phyloP scores from a whole-genome alignment of 352 stramenopile species.

The Globisporangium irregulare region DNA sequence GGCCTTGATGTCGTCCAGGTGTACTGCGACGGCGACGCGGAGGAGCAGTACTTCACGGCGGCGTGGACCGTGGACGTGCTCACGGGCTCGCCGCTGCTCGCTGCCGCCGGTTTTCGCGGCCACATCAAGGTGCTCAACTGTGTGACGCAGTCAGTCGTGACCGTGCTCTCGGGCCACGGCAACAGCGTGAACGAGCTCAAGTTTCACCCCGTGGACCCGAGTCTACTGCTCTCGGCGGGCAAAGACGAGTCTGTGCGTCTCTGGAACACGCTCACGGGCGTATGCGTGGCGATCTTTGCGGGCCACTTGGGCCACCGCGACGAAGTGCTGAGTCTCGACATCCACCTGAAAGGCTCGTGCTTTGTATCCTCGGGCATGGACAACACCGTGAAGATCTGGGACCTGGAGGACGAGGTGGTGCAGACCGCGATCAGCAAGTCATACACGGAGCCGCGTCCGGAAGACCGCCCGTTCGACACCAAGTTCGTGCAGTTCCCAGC shows the following conservation, averaged over 20 bases:
- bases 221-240: slow-evolving; percentile 85
- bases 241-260: slow-evolving; percentile 92
- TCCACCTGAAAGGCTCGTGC: slow-evolving; percentile 85
- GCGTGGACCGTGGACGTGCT: slow-evolving; percentile 77
- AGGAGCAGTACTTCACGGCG: slow-evolving; percentile 78
- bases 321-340: slow-evolving; percentile 86
- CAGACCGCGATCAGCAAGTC: slow-evolving; percentile 73
- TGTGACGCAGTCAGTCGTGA: slow-evolving; percentile 73
- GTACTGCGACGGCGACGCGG: slow-evolving; percentile 71
- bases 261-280: slow-evolving; percentile 89
- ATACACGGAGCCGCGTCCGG: slow-evolving; percentile 63
- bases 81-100: slow-evolving; percentile 65
- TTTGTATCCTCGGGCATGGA: slow-evolving; percentile 92
- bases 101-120: slow-evolving; percentile 61
- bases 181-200: slow-evolving; percentile 93
- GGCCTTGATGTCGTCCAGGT: slow-evolving; percentile 77
- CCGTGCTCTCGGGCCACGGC: slow-evolving; percentile 85
- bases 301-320: slow-evolving; percentile 89
- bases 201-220: slow-evolving; percentile 88
- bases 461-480: slow-evolving; percentile 71
- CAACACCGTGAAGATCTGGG: slow-evolving; percentile 94
- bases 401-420: slow-evolving; percentile 72
- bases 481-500: slow-evolving; percentile 89
- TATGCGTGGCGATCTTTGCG: slow-evolving; percentile 91
- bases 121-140: slow-evolving; percentile 86